Evolutionary conservation across 176 grass and related monocot genomes (phyloP).

Genomic region (Zoysia pacifica): DNA sequence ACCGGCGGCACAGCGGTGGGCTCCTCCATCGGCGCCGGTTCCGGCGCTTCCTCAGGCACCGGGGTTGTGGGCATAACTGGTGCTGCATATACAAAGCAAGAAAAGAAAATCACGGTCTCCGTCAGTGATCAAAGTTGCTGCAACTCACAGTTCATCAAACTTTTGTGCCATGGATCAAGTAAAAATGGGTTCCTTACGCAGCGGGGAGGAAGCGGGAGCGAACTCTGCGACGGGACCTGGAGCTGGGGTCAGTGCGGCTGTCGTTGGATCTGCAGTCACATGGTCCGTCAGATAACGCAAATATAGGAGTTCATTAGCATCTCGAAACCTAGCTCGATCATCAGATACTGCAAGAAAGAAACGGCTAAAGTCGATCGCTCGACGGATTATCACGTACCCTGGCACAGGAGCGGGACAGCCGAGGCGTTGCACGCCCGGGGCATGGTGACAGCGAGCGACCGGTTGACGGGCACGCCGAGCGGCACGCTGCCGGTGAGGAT

Average conservation of each 20-base stretch:
- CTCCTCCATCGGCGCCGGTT: slow-evolving; percentile 2
- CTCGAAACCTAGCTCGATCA: neutral
- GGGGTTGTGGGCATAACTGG: slow-evolving; percentile 32
- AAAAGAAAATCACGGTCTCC: neutral
- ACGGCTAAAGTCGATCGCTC: neutral
- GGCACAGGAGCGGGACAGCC: slow-evolving; percentile 68
- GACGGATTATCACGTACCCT: slow-evolving; percentile 24
- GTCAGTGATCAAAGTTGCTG: neutral
- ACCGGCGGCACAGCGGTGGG: slow-evolving; percentile 29
- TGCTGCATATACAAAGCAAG: slow-evolving; percentile 13
- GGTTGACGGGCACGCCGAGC: slow-evolving; percentile 77
- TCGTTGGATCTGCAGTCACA: slow-evolving; percentile 43
- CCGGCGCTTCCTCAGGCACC: slow-evolving; percentile 29
- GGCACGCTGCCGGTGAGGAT: slow-evolving; percentile 85
- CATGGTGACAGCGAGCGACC: slow-evolving; percentile 62
- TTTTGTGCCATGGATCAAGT: neutral
- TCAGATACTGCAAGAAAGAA: neutral
- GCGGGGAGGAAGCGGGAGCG: slow-evolving; percentile 49
- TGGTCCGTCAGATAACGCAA: neutral
- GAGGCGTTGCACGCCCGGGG: slow-evolving; percentile 54
- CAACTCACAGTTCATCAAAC: neutral
- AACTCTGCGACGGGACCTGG: slow-evolving; percentile 55
- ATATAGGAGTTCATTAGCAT: neutral
- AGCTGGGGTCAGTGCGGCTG: slow-evolving; percentile 47
- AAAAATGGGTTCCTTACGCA: slow-evolving; percentile 54